Evolutionary conservation across 257 asterid genomes (phyloP).

Genomic region (Fraxinus quadrangulata): DNA sequence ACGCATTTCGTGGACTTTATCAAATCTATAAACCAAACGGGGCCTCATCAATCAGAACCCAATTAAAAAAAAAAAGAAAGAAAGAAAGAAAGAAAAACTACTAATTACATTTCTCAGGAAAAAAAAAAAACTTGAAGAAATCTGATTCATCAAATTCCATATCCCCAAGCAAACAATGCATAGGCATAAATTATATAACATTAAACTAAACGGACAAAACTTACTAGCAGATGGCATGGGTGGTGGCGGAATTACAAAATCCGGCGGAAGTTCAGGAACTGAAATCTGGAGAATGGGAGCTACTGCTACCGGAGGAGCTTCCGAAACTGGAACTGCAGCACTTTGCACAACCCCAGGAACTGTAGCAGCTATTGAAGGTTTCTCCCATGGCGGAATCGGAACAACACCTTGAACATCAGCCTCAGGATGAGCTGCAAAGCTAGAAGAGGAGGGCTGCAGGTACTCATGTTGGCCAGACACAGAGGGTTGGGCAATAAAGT

Average conservation of each 20-base stretch:
- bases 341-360: background rate
- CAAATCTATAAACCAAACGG: too few species aligned
- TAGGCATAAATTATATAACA: background rate
- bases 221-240: slow-evolving; percentile 5
- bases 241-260: slow-evolving; percentile 38
- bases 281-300: slow-evolving; percentile 20
- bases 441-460: background rate
- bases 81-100: background rate
- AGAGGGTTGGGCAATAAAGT: slow-evolving; percentile 20
- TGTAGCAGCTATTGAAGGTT: background rate
- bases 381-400: background rate
- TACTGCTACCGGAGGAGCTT: background rate
- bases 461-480: background rate
- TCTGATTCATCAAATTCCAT: background rate
- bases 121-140: background rate
- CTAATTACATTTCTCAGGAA: background rate
- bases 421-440: background rate
- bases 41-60: too few species aligned
- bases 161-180: background rate
- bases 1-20: too few species aligned
- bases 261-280: slow-evolving; percentile 38
- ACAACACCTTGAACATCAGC: slow-evolving; percentile 9
- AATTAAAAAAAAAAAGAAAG: too few species aligned
- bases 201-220: background rate
- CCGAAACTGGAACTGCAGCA: background rate